Conservation (phyloP, 2,329 filamentous ascomycete species). For the Elsinoe necatrix region DNA sequence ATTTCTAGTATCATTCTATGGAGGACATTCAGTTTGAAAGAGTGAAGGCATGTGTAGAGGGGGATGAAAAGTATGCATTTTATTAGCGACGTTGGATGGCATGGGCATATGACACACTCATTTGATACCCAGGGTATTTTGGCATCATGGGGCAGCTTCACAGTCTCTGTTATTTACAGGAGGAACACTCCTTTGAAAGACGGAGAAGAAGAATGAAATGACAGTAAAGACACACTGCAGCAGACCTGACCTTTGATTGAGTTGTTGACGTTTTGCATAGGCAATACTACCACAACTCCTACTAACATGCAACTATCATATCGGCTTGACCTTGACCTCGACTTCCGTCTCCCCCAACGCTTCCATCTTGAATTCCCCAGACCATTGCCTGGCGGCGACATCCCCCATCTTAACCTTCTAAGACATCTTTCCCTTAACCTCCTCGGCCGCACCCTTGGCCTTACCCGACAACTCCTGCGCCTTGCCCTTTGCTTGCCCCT, state of each 20-base stretch:
- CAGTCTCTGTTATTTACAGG: not conserved
- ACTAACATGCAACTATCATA: not conserved
- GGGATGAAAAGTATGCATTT: not conserved
- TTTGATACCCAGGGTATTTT: constrained; percentile 5
- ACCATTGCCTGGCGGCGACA: not conserved
- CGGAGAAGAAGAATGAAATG: not conserved
- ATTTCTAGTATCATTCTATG: constrained; percentile 8
- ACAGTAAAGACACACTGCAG: not conserved
- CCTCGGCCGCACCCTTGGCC: constrained; percentile 33
- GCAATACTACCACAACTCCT: not conserved
- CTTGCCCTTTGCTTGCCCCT: constrained; percentile 40
- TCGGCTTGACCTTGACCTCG: not conserved
- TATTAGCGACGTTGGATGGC: not conserved
- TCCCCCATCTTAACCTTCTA: not conserved
- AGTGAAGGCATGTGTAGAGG: not conserved
- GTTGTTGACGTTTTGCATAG: not conserved
- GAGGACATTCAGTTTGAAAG: not conserved
- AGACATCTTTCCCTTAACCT: constrained; percentile 23
- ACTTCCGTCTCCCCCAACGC: not conserved
- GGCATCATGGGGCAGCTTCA: not conserved
- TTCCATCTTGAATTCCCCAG: not conserved
- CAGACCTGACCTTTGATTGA: not conserved
- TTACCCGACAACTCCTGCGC: constrained; percentile 32
- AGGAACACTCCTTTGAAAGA: not conserved
- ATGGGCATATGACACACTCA: constrained; percentile 1